Evolutionary conservation across 768 basidiomycete genomes (phyloP), one percentile per base, ranked within the genome.

Genomic region (Lactarius psammicola): DNA sequence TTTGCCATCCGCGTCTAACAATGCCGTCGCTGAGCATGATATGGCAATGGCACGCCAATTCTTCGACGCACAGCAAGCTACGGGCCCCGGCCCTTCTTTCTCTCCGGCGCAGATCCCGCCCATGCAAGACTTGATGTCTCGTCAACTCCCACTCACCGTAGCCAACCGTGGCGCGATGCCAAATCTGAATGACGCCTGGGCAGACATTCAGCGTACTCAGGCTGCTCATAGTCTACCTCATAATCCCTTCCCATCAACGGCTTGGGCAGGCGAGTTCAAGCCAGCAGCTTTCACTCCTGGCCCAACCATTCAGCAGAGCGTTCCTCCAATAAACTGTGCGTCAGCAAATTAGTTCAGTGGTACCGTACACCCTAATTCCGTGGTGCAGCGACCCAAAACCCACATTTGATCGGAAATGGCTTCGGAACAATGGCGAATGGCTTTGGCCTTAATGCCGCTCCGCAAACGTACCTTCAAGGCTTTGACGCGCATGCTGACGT

Each of bases 21-120:
- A 75, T 28, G 78, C 78, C 59, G 79, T 84, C 38, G 84, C 79
- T 65, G 84, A 87, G 70, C 88, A 85, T 58, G 92, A 94, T 75
- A 75, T 86, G 56, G 83, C 85, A 17, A 82, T 91, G 68, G 92
- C 91, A 31, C 85, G 88, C 54, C 90, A 90, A 69, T 94, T 94
- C 75, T 94, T 94, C 72, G 83, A 87, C 66, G 75, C 75, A 42
- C 76, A 76, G 58, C 74, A 78, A 2, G 77, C 80, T 26, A 74
- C 72, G 28, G 71, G 75, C 23, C 72, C 75, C 1, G 70, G 73
- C 70, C 11, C 78, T 78, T 17, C 75, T 76, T 40, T 78, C 80
- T 66, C 70, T 75, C 34, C 68, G 78, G 40, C 75, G 75, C 73
- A 77, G 46, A 73, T 76, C 28, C 30, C 72, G 0, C 67, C 76